Conservation (phyloP, 768 basidiomycete species). For the Termitomyces sp. region DNA sequence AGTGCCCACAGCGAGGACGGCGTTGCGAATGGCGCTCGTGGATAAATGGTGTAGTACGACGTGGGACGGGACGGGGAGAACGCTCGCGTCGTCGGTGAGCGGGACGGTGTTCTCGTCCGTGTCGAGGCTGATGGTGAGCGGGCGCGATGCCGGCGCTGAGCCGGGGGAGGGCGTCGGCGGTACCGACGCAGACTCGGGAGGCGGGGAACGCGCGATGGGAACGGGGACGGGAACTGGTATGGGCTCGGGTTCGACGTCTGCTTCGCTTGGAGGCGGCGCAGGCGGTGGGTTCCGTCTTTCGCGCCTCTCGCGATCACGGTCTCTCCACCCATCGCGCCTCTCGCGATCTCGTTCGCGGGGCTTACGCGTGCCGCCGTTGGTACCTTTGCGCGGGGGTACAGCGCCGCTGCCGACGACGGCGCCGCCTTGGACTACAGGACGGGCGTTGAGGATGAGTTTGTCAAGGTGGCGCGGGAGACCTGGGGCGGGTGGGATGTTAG, state of each 20-base stretch:
- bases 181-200: not conserved
- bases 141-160: constrained; percentile 2
- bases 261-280: constrained; percentile 15
- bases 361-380: not conserved
- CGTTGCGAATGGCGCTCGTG: constrained; percentile 92
- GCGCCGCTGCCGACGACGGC: constrained; percentile 18
- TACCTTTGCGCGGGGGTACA: constrained; percentile 22
- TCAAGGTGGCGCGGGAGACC: constrained; percentile 86
- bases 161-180: not conserved
- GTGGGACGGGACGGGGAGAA: constrained; percentile 89
- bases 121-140: constrained; percentile 6
- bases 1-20: constrained; percentile 86
- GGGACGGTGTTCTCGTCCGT: constrained; percentile 27
- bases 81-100: constrained; percentile 82
- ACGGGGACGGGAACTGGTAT: not conserved
- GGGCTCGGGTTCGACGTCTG: not conserved
- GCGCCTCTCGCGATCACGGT: constrained; percentile 18
- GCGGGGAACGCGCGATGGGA: not conserved
- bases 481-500: constrained; percentile 85
- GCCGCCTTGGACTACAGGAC: constrained; percentile 22
- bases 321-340: constrained; percentile 15
- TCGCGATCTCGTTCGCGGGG: not conserved
- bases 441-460: constrained; percentile 82
- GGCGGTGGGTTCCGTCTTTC: constrained; percentile 11
- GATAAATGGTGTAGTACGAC: constrained; percentile 92